These are phyloP conservation scores for Apodospora peruviana DNA, from an alignment of 495 filamentous ascomycete species.

Conservation along the genomic window DNA sequence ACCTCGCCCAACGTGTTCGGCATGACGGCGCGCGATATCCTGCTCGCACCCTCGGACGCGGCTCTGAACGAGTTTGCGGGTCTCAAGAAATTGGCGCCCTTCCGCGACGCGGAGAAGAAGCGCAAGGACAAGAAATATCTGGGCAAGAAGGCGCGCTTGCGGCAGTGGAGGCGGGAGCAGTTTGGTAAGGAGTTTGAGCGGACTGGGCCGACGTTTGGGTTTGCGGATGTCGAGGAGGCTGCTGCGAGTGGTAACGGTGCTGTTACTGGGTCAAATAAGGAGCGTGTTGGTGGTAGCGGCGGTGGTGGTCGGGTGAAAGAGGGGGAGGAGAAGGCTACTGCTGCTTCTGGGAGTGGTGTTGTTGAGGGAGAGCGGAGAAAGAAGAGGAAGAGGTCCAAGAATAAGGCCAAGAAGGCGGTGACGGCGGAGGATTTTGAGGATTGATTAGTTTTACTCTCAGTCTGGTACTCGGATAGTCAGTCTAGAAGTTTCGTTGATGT, in stretches of 20 bases:
- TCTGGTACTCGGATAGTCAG: background rate
- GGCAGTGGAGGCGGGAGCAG: slow-evolving; percentile 87
- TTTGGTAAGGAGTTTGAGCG: slow-evolving; percentile 65
- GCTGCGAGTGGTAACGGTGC: slow-evolving; percentile 2
- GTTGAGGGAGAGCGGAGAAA: slow-evolving; percentile 40
- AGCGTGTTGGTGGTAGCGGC: slow-evolving; percentile 8
- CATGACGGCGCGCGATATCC: slow-evolving; percentile 80
- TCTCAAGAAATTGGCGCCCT: slow-evolving; percentile 88
- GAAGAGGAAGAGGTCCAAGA: slow-evolving; percentile 44
- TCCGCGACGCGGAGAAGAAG: slow-evolving; percentile 85
- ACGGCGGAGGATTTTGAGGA: slow-evolving; percentile 14
- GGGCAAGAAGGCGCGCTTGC: slow-evolving; percentile 83
- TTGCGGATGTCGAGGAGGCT: slow-evolving; percentile 27
- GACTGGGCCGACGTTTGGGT: slow-evolving; percentile 43
- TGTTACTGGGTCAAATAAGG: slow-evolving; percentile 9
- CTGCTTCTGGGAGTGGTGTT: slow-evolving; percentile 8
- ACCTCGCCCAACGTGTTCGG: slow-evolving; percentile 88
- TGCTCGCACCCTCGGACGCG: slow-evolving; percentile 75
- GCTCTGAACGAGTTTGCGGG: slow-evolving; percentile 88
- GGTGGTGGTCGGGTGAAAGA: background rate
- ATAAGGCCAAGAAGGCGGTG: slow-evolving; percentile 21
- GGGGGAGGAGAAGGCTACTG: background rate
- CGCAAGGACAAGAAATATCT: slow-evolving; percentile 76
- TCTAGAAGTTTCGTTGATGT: background rate
- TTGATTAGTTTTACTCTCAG: too few relatives aligned